Evolutionary conservation across 495 filamentous ascomycete species (phyloP).

Genomic region (Aspergillus saccharolyticus): DNA sequence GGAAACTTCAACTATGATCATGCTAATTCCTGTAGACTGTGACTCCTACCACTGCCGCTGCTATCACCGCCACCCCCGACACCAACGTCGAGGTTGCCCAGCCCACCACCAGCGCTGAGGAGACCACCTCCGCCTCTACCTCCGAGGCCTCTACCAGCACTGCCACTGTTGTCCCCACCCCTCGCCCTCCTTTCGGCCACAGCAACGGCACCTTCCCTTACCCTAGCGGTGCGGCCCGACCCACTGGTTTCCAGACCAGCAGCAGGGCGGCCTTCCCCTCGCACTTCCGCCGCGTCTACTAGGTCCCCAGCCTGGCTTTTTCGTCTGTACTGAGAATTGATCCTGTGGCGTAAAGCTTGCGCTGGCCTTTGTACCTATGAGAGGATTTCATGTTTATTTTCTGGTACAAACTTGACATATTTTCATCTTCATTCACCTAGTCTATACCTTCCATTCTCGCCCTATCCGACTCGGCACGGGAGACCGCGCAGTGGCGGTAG

Average conservation of each 20-base stretch:
- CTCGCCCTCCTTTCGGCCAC: conserved; percentile 27
- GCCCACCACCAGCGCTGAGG: conserved; percentile 6
- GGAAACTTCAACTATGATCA: not conserved
- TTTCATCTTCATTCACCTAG: conserved; percentile 6
- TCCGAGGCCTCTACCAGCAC: conserved; percentile 1
- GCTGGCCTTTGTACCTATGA: conserved; percentile 31
- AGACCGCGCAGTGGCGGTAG: not conserved
- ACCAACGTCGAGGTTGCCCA: not conserved
- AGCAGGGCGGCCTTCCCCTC: conserved; percentile 18
- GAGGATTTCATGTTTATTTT: conserved; percentile 19
- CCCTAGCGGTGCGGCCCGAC: conserved; percentile 28
- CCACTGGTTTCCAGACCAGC: conserved; percentile 25
- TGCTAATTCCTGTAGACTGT: conserved; percentile 15
- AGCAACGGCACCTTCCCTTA: conserved; percentile 34
- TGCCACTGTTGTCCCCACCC: conserved; percentile 1
- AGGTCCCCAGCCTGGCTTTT: conserved; percentile 7
- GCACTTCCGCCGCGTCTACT: conserved; percentile 28
- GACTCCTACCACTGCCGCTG: conserved; percentile 9
- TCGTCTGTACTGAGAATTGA: conserved; percentile 17
- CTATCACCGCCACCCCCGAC: conserved; percentile 7
- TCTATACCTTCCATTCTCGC: conserved; percentile 10
- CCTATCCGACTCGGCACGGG: not conserved
- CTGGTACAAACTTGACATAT: conserved; percentile 22
- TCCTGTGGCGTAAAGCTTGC: conserved; percentile 17
- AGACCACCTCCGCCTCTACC: conserved; percentile 16